Conservation (phyloP, 345 rosid genomes). For the Capsella bursapastoris region DNA sequence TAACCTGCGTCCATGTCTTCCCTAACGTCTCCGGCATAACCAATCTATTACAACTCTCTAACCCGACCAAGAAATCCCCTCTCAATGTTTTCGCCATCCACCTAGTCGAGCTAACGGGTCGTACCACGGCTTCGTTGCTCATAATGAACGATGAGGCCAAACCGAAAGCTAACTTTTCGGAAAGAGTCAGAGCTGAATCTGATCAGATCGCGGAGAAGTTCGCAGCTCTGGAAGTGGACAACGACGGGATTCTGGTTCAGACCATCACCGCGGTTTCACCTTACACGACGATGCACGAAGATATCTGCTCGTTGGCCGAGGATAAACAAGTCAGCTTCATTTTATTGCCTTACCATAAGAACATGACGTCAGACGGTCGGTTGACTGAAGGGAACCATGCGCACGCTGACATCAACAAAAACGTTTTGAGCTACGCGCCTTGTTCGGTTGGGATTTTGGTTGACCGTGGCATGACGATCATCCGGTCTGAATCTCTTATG, state of each 20-base stretch:
- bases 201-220: slow-evolving; percentile 49
- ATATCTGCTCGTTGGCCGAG: slow-evolving; percentile 61
- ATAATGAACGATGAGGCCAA: slow-evolving; percentile 53
- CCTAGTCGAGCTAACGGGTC: slow-evolving; percentile 59
- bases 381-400: slow-evolving; percentile 45
- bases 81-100: slow-evolving; percentile 53
- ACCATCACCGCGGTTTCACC: slow-evolving; percentile 63
- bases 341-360: slow-evolving; percentile 64
- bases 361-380: slow-evolving; percentile 43
- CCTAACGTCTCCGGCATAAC: slow-evolving; percentile 47
- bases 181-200: slow-evolving; percentile 43
- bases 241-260: slow-evolving; percentile 39
- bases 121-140: slow-evolving; percentile 59
- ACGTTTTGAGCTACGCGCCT: slow-evolving; percentile 53
- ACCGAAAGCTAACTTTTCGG: slow-evolving; percentile 25
- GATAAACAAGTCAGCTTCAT: slow-evolving; percentile 59
- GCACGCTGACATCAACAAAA: slow-evolving; percentile 50
- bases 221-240: slow-evolving; percentile 41
- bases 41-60: slow-evolving; percentile 52
- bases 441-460: slow-evolving; percentile 68
- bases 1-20: slow-evolving; percentile 49
- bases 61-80: slow-evolving; percentile 51
- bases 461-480: slow-evolving; percentile 53
- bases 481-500: slow-evolving; percentile 12
- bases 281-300: slow-evolving; percentile 64